Percentiles rank a stretch among this genome's conserved stretches.
These are phyloP conservation scores for Saccharum officinarum DNA, from an alignment of 176 grass and related monocot species.

Conservation along the genomic window DNA sequence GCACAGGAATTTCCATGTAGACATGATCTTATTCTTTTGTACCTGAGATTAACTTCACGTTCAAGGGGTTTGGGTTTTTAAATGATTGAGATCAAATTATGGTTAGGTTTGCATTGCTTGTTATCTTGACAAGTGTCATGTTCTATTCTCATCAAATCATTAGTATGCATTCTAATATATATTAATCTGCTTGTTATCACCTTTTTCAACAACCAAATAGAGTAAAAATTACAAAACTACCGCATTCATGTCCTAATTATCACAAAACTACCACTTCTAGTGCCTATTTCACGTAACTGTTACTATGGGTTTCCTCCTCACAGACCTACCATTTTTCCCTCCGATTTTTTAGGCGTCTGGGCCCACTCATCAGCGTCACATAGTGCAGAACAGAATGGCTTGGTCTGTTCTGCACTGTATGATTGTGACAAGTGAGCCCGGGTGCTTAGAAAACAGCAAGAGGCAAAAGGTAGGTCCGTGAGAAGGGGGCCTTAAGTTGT, in stretches of 20 bases:
- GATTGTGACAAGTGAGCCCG: background rate
- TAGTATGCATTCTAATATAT: background rate
- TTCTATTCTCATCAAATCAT: background rate
- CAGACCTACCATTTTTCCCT: background rate
- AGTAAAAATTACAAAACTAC: background rate
- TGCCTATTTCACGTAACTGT: background rate
- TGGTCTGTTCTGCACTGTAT: background rate
- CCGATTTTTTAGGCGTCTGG: background rate
- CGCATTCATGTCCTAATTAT: background rate
- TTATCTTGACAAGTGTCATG: background rate
- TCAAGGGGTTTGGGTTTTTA: background rate
- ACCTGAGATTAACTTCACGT: background rate
- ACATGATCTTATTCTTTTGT: background rate
- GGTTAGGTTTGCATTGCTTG: background rate
- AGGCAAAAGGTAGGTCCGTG: too few species aligned
- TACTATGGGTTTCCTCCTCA: background rate
- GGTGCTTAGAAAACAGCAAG: background rate
- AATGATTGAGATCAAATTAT: background rate
- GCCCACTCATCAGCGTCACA: background rate
- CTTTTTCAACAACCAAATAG: constrained; percentile 29
- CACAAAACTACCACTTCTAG: background rate
- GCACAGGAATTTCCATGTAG: background rate
- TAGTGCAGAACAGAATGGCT: background rate
- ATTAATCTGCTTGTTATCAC: background rate
- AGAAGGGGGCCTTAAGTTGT: too few species aligned